phyloP scores from a whole-genome alignment of 352 stramenopile genomes.

The Pythium apleroticum region DNA sequence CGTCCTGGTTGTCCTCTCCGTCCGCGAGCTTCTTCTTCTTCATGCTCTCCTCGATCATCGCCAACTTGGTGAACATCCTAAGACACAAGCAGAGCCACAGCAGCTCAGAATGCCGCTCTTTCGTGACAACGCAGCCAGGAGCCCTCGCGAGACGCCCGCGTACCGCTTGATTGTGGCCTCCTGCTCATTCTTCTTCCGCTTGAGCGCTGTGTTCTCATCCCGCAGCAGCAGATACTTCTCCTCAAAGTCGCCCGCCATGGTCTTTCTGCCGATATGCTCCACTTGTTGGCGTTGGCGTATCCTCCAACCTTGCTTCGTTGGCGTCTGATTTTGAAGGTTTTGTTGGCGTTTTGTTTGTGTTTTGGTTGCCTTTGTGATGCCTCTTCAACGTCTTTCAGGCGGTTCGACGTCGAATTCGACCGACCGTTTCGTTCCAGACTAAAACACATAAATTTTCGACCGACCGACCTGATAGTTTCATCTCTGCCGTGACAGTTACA shows the following conservation, averaged over 20 bases:
- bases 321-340: neutral
- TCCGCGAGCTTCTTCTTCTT: constrained; percentile 66
- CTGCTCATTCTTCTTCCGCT: constrained; percentile 92
- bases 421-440: neutral
- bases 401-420: constrained; percentile 8
- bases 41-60: constrained; percentile 85
- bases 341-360: neutral
- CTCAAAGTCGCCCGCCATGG: constrained; percentile 68
- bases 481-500: neutral
- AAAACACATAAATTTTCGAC: constrained; percentile 11
- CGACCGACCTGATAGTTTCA: constrained; percentile 20
- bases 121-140: neutral
- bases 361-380: neutral
- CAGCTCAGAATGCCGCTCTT: neutral
- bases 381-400: constrained; percentile 8
- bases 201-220: constrained; percentile 84
- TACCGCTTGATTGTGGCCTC: constrained; percentile 87
- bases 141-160: neutral
- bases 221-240: constrained; percentile 83
- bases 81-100: neutral
- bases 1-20: constrained; percentile 36
- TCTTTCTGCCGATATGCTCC: neutral
- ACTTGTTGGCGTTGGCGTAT: neutral
- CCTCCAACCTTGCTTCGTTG: too few species aligned
- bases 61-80: constrained; percentile 89